Conservation (phyloP, 1,139 yeast genomes). For the Candida dubliniensis region DNA sequence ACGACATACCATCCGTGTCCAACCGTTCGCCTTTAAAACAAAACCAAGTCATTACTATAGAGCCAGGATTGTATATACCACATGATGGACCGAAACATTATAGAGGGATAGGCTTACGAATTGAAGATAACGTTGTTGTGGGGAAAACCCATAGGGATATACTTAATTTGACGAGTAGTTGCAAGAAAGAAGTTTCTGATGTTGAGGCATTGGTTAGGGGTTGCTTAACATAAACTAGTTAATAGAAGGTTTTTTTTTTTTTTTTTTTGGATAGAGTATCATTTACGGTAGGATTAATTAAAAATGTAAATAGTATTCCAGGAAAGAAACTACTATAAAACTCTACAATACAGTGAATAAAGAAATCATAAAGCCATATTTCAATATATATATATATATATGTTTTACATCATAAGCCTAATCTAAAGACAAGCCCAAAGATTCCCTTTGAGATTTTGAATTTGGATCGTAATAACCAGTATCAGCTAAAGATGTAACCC, state of each 20-base stretch:
- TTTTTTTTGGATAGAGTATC: neutral
- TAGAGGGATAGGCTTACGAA: slow-evolving; percentile 89
- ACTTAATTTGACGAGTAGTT: slow-evolving; percentile 66
- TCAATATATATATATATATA: too few relatives aligned
- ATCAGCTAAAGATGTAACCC: slow-evolving; percentile 60
- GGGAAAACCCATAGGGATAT: slow-evolving; percentile 60
- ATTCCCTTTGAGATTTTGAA: slow-evolving; percentile 55
- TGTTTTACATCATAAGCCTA: slow-evolving; percentile 6
- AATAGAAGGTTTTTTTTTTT: neutral
- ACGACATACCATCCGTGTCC: slow-evolving; percentile 70
- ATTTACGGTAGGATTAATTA: neutral
- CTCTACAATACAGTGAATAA: too few relatives aligned
- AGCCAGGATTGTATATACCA: slow-evolving; percentile 93
- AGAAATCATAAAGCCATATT: too few relatives aligned
- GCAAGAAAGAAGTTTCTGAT: slow-evolving; percentile 81
- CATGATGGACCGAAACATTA: slow-evolving; percentile 66
- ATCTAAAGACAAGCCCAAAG: slow-evolving; percentile 41
- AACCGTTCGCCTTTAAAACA: slow-evolving; percentile 48
- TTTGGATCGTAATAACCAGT: slow-evolving; percentile 50
- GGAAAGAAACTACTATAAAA: too few relatives aligned
- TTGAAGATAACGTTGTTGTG: slow-evolving; percentile 89
- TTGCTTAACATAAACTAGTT: neutral
- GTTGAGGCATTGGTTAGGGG: slow-evolving; percentile 62
- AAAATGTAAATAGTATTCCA: neutral
- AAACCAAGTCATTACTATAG: slow-evolving; percentile 86